A percentile compares a stretch with the other conserved stretches of the same genome.
These are phyloP conservation scores for Chloroidium sp. DNA, from an alignment of 163 green algal genomes.

Conservation along the genomic window DNA sequence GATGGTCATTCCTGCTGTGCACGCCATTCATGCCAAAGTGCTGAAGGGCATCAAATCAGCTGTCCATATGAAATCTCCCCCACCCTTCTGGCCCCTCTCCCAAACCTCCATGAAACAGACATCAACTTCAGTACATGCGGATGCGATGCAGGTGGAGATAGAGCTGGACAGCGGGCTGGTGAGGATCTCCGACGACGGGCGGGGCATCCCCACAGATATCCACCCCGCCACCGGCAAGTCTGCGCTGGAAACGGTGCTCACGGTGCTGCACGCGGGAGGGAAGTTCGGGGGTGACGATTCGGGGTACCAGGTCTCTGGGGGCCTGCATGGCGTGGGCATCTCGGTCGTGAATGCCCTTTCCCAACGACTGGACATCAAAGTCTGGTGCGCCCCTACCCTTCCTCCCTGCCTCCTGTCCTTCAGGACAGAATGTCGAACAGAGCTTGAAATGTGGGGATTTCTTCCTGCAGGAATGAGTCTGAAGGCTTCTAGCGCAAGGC, in stretches of 20 bases:
- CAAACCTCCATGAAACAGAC: too few relatives aligned
- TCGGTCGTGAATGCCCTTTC: constrained; percentile 96
- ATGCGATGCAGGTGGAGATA: constrained; percentile 45
- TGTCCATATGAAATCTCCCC: background rate
- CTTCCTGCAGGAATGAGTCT: background rate
- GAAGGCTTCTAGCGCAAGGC: too few relatives aligned
- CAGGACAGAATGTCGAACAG: background rate
- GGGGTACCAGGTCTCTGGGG: constrained; percentile 88
- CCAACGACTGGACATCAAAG: constrained; percentile 55
- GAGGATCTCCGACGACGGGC: constrained; percentile 85
- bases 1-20: too few relatives aligned
- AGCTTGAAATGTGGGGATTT: background rate
- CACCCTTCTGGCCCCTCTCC: too few relatives aligned
- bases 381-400: constrained; percentile 24
- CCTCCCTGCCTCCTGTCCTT: too few relatives aligned
- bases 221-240: constrained; percentile 84
- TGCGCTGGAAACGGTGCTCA: constrained; percentile 91
- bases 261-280: constrained; percentile 95
- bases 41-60: background rate
- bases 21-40: background rate
- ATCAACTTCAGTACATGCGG: background rate
- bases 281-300: constrained; percentile 87
- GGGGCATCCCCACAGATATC: constrained; percentile 89
- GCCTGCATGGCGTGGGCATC: constrained; percentile 94
- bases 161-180: constrained; percentile 61